Evolutionary conservation across 805 yeast genomes (phyloP).

Genomic region (Candida awuae): DNA sequence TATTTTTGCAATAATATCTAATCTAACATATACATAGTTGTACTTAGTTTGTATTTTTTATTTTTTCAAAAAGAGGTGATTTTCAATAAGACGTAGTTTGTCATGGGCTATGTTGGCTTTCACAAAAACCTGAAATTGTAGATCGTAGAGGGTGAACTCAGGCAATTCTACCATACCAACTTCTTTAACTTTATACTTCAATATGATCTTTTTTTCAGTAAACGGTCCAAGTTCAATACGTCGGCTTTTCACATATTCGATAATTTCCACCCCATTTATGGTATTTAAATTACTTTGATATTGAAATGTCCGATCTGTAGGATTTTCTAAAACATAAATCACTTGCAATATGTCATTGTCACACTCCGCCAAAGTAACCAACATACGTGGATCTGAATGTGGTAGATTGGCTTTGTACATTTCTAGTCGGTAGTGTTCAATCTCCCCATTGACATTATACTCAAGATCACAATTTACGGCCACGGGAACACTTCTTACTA

Average conservation of each 20-base stretch:
- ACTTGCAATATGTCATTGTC: slow-evolving; percentile 25
- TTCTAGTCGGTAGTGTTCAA: slow-evolving; percentile 29
- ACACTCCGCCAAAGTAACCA: slow-evolving; percentile 30
- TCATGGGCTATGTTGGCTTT: slow-evolving; percentile 40
- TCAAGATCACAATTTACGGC: slow-evolving; percentile 16
- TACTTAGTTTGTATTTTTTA: not conserved
- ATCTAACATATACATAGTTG: not conserved
- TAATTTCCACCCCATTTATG: slow-evolving; percentile 18
- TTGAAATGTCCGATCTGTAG: slow-evolving; percentile 60
- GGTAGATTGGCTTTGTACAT: slow-evolving; percentile 52
- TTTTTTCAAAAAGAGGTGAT: slow-evolving; percentile 17
- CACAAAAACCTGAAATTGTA: slow-evolving; percentile 57
- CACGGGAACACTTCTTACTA: slow-evolving; percentile 17
- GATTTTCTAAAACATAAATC: slow-evolving; percentile 59
- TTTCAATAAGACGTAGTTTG: slow-evolving; percentile 21
- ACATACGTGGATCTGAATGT: slow-evolving; percentile 60
- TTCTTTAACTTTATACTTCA: slow-evolving; percentile 30
- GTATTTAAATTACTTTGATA: slow-evolving; percentile 32
- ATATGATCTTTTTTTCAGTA: slow-evolving; percentile 38
- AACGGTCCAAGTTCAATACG: slow-evolving; percentile 55
- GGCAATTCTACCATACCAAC: slow-evolving; percentile 38
- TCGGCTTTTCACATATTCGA: slow-evolving; percentile 24
- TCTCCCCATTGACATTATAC: slow-evolving; percentile 12
- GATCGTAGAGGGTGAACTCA: slow-evolving; percentile 54
- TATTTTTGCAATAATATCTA: too few relatives aligned